phyloP scores from a whole-genome alignment of 306 rosid genomes.

The Crataegus laevigata region DNA sequence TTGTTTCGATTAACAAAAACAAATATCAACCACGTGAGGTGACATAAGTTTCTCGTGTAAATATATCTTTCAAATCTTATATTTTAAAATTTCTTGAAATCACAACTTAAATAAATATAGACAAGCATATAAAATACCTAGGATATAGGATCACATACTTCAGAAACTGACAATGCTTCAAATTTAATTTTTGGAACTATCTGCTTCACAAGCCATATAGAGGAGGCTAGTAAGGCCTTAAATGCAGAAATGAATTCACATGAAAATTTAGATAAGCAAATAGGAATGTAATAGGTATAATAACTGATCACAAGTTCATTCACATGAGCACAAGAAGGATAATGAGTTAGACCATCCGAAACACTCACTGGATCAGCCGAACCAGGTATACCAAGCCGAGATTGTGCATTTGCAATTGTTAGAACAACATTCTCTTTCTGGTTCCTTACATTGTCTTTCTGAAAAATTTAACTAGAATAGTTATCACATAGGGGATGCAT shows the following conservation, averaged over 20 bases:
- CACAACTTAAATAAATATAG: background rate
- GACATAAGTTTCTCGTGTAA: background rate
- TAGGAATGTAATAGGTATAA: background rate
- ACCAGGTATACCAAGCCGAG: conserved; percentile 58
- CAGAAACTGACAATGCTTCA: background rate
- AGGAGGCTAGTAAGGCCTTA: background rate
- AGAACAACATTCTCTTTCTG: conserved; percentile 89
- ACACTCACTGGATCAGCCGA: conserved; percentile 72
- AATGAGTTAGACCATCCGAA: conserved; percentile 9
- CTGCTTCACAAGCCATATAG: background rate
- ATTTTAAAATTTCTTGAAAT: background rate
- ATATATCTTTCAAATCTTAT: background rate
- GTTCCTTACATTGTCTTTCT: conserved; percentile 82
- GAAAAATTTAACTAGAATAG: conserved; percentile 19
- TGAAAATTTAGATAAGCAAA: background rate
- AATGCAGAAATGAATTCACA: background rate
- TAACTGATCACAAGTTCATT: background rate
- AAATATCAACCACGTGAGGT: background rate
- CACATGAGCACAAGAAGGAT: background rate
- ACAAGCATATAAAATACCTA: background rate
- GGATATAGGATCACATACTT: background rate
- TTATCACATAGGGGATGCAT: background rate
- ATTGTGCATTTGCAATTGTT: conserved; percentile 82
- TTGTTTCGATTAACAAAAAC: background rate
- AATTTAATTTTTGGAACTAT: background rate